phyloP scores from a whole-genome alignment of 2,329 filamentous ascomycete genomes.

The Neurospora crassa region DNA sequence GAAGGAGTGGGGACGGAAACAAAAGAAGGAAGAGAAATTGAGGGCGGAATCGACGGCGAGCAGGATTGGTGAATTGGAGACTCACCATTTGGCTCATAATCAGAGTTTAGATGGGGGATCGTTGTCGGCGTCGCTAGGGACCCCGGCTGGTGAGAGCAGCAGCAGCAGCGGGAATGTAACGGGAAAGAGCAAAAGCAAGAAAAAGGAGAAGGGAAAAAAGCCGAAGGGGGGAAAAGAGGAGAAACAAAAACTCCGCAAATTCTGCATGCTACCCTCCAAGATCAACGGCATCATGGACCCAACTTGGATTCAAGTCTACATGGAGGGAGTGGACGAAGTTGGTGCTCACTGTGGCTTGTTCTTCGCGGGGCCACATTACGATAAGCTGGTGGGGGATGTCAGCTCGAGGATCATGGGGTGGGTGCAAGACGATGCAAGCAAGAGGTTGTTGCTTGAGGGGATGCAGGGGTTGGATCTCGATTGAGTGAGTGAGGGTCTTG shows the following conservation, averaged over 20 bases:
- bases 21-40: constrained; percentile 23
- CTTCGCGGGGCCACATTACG: constrained; percentile 62
- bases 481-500: background rate
- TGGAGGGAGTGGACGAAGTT: constrained; percentile 78
- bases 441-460: constrained; percentile 27
- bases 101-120: background rate
- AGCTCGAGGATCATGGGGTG: constrained; percentile 57
- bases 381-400: constrained; percentile 66
- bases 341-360: constrained; percentile 79
- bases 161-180: too few species aligned
- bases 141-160: too few species aligned
- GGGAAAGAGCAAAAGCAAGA: constrained; percentile 9
- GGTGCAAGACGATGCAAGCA: constrained; percentile 53
- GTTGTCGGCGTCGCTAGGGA: background rate
- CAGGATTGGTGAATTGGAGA: background rate
- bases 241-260: constrained; percentile 54
- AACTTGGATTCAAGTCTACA: constrained; percentile 69
- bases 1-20: constrained; percentile 15
- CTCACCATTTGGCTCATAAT: background rate
- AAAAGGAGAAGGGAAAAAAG: constrained; percentile 9
- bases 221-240: constrained; percentile 10
- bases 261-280: constrained; percentile 62
- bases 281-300: constrained; percentile 43
- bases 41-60: constrained; percentile 20
- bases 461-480: constrained; percentile 1